These are phyloP conservation scores for Syzygium aqueum DNA, from an alignment of 345 rosid genomes.

Conservation along the genomic window DNA sequence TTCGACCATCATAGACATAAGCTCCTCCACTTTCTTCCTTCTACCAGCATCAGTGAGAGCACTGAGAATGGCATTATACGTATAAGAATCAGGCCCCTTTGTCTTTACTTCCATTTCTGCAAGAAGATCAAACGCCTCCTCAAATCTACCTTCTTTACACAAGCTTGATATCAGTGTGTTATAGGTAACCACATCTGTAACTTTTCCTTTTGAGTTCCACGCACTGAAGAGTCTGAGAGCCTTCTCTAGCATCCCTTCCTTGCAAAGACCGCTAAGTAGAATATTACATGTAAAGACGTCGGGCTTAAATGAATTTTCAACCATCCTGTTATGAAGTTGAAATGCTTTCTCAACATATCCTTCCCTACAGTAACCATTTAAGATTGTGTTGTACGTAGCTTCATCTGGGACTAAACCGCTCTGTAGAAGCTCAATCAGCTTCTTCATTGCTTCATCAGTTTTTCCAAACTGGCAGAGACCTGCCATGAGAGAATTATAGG, in stretches of 20 bases:
- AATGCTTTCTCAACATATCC: slow-evolving; percentile 72
- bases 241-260: slow-evolving; percentile 64
- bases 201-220: slow-evolving; percentile 49
- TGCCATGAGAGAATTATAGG: slow-evolving; percentile 57
- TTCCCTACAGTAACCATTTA: slow-evolving; percentile 65
- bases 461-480: slow-evolving; percentile 61
- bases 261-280: slow-evolving; percentile 74
- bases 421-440: slow-evolving; percentile 57
- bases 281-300: slow-evolving; percentile 53
- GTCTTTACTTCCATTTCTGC: slow-evolving; percentile 56
- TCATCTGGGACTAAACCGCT: slow-evolving; percentile 57
- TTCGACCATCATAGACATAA: slow-evolving; percentile 37
- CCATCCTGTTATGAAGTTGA: slow-evolving; percentile 62
- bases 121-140: slow-evolving; percentile 63
- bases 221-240: slow-evolving; percentile 70
- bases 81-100: slow-evolving; percentile 56
- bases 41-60: slow-evolving; percentile 47
- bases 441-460: slow-evolving; percentile 56
- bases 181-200: slow-evolving; percentile 57
- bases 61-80: slow-evolving; percentile 47
- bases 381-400: slow-evolving; percentile 56
- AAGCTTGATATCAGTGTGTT: slow-evolving; percentile 69
- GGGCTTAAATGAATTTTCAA: slow-evolving; percentile 66
- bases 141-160: slow-evolving; percentile 54
- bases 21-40: slow-evolving; percentile 45